These are phyloP conservation scores for Neurospora cerealis DNA, from an alignment of 495 filamentous ascomycete genomes.

Conservation along the genomic window DNA sequence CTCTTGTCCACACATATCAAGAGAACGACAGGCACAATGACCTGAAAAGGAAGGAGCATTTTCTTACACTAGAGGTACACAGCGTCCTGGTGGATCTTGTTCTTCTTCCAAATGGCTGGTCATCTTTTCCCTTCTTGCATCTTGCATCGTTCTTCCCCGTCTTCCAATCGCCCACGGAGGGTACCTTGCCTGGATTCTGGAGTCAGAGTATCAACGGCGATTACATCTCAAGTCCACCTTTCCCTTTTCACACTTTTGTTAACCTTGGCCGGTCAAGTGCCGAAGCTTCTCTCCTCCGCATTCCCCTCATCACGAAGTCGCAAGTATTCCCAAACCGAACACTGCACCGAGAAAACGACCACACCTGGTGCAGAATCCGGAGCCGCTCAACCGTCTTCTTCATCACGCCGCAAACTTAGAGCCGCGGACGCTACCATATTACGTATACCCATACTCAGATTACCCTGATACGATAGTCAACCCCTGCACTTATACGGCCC, in stretches of 20 bases:
- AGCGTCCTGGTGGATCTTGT: not conserved
- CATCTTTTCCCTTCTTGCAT: not conserved
- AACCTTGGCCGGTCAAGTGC: not conserved
- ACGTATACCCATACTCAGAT: not conserved
- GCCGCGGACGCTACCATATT: not conserved
- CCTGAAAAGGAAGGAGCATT: not conserved
- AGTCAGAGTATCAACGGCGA: not conserved
- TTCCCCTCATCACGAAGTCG: not conserved
- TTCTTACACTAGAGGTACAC: too few species aligned
- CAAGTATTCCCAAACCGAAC: not conserved
- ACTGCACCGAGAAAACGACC: not conserved
- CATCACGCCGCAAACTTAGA: not conserved
- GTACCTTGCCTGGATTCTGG: not conserved
- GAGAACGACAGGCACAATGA: not conserved
- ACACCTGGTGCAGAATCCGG: not conserved
- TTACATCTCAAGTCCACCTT: not conserved
- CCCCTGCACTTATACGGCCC: not conserved
- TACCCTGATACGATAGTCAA: not conserved
- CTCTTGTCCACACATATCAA: not conserved
- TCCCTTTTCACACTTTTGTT: not conserved
- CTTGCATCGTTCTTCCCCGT: not conserved
- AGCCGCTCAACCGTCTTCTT: not conserved
- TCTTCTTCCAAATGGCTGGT: not conserved
- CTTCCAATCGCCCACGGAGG: not conserved
- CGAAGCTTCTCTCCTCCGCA: not conserved